These are phyloP conservation scores for Roridomyces roridus DNA, from an alignment of 768 basidiomycete genomes.

Conservation along the genomic window DNA sequence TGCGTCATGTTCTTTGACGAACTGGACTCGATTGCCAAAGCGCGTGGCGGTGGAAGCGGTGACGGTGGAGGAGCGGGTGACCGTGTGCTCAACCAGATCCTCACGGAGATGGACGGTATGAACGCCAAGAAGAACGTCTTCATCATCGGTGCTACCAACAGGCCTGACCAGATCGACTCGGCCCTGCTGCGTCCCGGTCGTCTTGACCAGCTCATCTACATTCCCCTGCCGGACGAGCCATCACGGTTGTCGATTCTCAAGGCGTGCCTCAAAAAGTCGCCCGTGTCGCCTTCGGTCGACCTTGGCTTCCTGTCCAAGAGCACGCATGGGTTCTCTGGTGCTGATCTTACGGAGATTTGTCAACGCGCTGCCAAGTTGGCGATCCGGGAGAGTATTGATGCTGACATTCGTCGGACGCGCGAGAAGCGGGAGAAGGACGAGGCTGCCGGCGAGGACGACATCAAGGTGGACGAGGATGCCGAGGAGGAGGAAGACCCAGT, in stretches of 20 bases:
- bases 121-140: conserved; percentile 99
- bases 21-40: conserved; percentile 97
- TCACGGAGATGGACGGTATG: conserved; percentile 99
- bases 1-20: conserved; percentile 99
- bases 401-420: conserved; percentile 81
- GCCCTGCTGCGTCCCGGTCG: conserved; percentile 96
- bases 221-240: conserved; percentile 94
- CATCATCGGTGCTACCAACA: conserved; percentile 96
- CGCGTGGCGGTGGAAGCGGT: conserved; percentile 84
- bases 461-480: conserved; percentile 75
- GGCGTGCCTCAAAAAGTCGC: conserved; percentile 92
- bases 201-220: conserved; percentile 99
- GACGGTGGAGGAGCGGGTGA: conserved; percentile 98
- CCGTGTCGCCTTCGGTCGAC: conserved; percentile 83
- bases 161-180: conserved; percentile 94
- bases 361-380: conserved; percentile 97
- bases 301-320: conserved; percentile 86
- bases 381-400: conserved; percentile 93
- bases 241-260: conserved; percentile 92
- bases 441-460: conserved; percentile 66
- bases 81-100: conserved; percentile 95
- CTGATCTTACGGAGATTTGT: conserved; percentile 99
- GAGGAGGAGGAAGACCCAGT: conserved; percentile 89
- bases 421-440: conserved; percentile 87
- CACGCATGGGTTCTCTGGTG: conserved; percentile 99